Conservation (phyloP, 208 protist species). For the Kentomonas sorsogonicus region DNA sequence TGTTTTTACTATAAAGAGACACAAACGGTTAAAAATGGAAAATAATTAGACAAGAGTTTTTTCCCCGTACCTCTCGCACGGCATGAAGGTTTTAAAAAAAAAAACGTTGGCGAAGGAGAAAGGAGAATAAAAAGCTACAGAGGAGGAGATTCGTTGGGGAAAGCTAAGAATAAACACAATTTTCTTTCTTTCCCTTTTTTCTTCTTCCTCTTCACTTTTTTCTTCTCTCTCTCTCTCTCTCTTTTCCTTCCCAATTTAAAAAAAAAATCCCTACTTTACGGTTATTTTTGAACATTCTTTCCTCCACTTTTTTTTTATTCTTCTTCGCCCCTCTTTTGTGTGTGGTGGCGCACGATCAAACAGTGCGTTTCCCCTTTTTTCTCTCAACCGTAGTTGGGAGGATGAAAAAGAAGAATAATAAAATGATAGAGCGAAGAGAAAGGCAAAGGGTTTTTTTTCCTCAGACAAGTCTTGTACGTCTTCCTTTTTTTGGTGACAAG, state of each 20-base stretch:
- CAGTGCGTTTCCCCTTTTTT: too few relatives aligned
- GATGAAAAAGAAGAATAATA: not conserved
- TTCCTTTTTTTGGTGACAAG: too few relatives aligned
- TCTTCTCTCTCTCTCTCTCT: conserved; percentile 12
- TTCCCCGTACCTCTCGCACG: conserved; percentile 5
- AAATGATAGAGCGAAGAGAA: too few relatives aligned
- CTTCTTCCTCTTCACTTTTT: conserved; percentile 10
- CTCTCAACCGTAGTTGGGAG: not conserved
- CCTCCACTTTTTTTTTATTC: conserved; percentile 10
- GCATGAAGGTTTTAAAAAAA: conserved; percentile 11
- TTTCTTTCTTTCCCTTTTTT: conserved; percentile 3
- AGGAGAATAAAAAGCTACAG: too few relatives aligned
- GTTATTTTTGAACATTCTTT: not conserved
- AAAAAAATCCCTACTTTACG: not conserved
- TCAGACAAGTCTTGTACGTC: not conserved
- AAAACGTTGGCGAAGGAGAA: too few relatives aligned
- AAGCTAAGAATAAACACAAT: too few relatives aligned
- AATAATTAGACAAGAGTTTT: not conserved
- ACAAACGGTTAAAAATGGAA: conserved; percentile 1
- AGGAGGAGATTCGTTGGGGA: too few relatives aligned
- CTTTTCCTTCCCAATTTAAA: conserved; percentile 17
- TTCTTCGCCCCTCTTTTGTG: conserved; percentile 10
- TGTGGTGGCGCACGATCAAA: too few relatives aligned
- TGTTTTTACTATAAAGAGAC: conserved; percentile 2
- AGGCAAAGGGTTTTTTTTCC: too few relatives aligned